Conservation (phyloP, 352 stramenopile species). For the Globisporangium sylvaticum region DNA sequence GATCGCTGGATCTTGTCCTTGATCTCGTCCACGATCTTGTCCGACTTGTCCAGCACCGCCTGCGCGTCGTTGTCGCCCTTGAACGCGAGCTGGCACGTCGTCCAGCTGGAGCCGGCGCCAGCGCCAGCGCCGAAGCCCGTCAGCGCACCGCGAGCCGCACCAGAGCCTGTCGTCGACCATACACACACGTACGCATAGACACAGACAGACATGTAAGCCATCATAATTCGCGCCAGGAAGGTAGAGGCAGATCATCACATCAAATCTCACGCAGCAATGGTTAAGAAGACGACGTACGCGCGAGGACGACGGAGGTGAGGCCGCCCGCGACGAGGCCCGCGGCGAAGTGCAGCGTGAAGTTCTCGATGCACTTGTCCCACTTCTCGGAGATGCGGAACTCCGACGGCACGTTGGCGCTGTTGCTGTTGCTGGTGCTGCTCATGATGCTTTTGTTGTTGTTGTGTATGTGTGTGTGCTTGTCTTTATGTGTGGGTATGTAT, state of each 20-base stretch:
- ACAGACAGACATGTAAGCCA: too few species aligned
- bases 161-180: slow-evolving; percentile 38
- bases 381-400: slow-evolving; percentile 90
- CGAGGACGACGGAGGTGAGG: slow-evolving; percentile 77
- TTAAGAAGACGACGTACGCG: slow-evolving; percentile 45
- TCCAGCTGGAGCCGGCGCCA: slow-evolving; percentile 80
- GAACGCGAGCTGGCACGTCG: slow-evolving; percentile 81
- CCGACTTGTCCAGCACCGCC: slow-evolving; percentile 62
- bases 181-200: neutral
- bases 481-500: slow-evolving; percentile 8
- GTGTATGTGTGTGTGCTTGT: neutral
- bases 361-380: slow-evolving; percentile 89
- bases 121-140: slow-evolving; percentile 69
- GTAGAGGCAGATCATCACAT: neutral
- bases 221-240: too few species aligned
- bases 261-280: neutral
- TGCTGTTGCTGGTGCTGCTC: slow-evolving; percentile 25
- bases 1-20: slow-evolving; percentile 47
- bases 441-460: neutral
- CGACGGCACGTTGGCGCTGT: slow-evolving; percentile 64
- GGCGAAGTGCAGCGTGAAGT: slow-evolving; percentile 85
- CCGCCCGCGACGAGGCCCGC: slow-evolving; percentile 76
- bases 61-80: slow-evolving; percentile 63
- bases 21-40: slow-evolving; percentile 73
- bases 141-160: slow-evolving; percentile 52